phyloP scores from a whole-genome alignment of 2,329 filamentous ascomycete species.

The Monosporascus cannonballus region DNA sequence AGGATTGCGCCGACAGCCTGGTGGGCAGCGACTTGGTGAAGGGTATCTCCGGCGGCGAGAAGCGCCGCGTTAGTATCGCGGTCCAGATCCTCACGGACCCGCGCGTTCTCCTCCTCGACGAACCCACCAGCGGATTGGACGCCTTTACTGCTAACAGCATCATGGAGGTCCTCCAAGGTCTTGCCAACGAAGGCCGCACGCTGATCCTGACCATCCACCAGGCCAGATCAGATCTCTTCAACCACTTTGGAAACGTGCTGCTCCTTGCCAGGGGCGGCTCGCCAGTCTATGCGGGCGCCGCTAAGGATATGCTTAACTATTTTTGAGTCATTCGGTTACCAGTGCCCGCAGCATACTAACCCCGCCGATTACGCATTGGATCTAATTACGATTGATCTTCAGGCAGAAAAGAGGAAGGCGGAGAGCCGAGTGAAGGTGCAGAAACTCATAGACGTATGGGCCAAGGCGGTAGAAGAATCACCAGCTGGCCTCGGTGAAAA shows the following conservation, averaged over 20 bases:
- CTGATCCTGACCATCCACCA: slow-evolving; percentile 75
- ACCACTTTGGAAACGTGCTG: slow-evolving; percentile 64
- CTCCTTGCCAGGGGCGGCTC: slow-evolving; percentile 65
- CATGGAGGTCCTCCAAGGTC: slow-evolving; percentile 63
- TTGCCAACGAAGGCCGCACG: slow-evolving; percentile 68
- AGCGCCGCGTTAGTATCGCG: slow-evolving; percentile 70
- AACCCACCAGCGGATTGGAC: slow-evolving; percentile 71
- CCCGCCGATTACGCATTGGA: slow-evolving; percentile 75
- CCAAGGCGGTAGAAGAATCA: slow-evolving; percentile 6
- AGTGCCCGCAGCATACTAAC: slow-evolving; percentile 65
- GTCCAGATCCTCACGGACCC: slow-evolving; percentile 74
- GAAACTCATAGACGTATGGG: slow-evolving; percentile 55
- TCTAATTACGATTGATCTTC: slow-evolving; percentile 69
- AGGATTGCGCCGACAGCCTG: slow-evolving; percentile 71
- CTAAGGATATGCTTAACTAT: slow-evolving; percentile 58
- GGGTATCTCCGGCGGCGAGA: slow-evolving; percentile 75
- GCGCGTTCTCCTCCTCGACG: slow-evolving; percentile 65
- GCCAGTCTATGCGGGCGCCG: slow-evolving; percentile 61
- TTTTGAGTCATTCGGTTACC: slow-evolving; percentile 55
- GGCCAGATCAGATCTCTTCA: slow-evolving; percentile 66
- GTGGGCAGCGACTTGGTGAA: slow-evolving; percentile 68
- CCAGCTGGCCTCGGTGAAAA: slow-evolving; percentile 22
- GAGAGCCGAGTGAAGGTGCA: slow-evolving; percentile 58
- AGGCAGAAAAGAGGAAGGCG: slow-evolving; percentile 56
- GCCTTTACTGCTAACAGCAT: slow-evolving; percentile 74